Conservation (phyloP, 2,329 filamentous ascomycete genomes). For the Fusarium keratoplasticum region DNA sequence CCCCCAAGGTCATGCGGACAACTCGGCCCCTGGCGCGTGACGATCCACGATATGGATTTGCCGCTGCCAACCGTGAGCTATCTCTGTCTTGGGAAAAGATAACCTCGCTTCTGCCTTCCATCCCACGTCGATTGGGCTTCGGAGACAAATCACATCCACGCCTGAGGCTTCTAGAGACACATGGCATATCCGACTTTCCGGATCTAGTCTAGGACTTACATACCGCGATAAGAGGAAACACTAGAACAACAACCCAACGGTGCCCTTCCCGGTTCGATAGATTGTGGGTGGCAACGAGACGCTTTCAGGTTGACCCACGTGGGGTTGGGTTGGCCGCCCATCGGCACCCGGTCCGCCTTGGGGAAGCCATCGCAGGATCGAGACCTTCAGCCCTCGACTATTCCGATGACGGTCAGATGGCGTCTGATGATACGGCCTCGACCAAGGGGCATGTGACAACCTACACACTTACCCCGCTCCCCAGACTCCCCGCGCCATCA, state of each 20-base stretch:
- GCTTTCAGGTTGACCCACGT: slow-evolving; percentile 2
- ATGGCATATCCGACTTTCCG: slow-evolving; percentile 3
- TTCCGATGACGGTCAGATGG: slow-evolving; percentile 14
- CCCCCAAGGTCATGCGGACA: not conserved
- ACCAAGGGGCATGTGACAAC: slow-evolving; percentile 24
- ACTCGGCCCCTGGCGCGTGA: not conserved
- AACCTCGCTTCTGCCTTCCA: not conserved
- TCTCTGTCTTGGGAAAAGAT: not conserved
- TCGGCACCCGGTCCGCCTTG: slow-evolving; percentile 24
- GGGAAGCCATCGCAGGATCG: not conserved
- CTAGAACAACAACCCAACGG: slow-evolving; percentile 22
- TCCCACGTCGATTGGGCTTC: not conserved
- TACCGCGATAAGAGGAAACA: slow-evolving; percentile 4
- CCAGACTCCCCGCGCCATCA: slow-evolving; percentile 30
- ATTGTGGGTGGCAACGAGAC: not conserved
- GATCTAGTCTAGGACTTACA: not conserved
- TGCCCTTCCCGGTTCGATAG: slow-evolving; percentile 23
- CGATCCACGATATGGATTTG: not conserved
- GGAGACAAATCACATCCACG: not conserved
- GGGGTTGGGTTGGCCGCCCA: slow-evolving; percentile 7
- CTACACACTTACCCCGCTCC: slow-evolving; percentile 28
- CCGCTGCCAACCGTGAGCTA: not conserved
- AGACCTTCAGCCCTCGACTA: slow-evolving; percentile 12
- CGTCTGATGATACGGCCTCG: slow-evolving; percentile 5
- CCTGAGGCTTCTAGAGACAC: slow-evolving; percentile 20